Evolutionary conservation across 495 filamentous ascomycete genomes (phyloP), one percentile per base, ranked within the genome.

Genomic region (Pyrenula aspistea): DNA sequence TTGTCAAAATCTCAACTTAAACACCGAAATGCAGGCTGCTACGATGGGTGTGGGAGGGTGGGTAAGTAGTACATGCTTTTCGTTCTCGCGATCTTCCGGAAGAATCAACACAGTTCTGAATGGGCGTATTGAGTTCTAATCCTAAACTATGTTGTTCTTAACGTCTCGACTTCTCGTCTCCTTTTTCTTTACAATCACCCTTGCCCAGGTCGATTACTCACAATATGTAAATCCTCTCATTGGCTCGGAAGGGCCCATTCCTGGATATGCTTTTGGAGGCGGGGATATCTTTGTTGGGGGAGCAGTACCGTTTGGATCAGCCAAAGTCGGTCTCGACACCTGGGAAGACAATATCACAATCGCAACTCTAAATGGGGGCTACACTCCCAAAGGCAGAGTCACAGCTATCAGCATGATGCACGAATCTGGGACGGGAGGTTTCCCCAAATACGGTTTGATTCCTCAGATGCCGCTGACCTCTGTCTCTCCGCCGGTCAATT

Each of bases 371-470:
- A 73, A 87, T 61, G 83, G 83, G 2, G 86, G 85, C 2, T 85
- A 83, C 62, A 69, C 78, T 19, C 62, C 81, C 2, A 64, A 59
- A 2, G 84, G 84, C 4, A 75, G 77, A 12, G 78, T 89, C 60
- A 83, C 78, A 8, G 86, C 82, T 4, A 87, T 89, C 67, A 84
- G 79, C 48, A 72, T 88, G 74, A 83, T 87, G 76, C 86, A 89
- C 62, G 85, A 88, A 64, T 82, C 80, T 53, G 86, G 86, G 2
- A 90, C 83, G 4, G 86, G 86, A 2, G 86, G 86, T 12, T 84
- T 84, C 2, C 84, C 85, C 1, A 89, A 87, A 67, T 89, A 88
- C 56, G 85, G 85, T 0, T 81, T 68, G 1, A 81, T 89, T 20
- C 73, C 79, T 2, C 86, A 89, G 60, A 73, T 88, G 64, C 84